A percentile compares a stretch with the other conserved stretches of the same genome.
phyloP scores from a whole-genome alignment of 148 eudicot species.

The Diospyros lotus region DNA sequence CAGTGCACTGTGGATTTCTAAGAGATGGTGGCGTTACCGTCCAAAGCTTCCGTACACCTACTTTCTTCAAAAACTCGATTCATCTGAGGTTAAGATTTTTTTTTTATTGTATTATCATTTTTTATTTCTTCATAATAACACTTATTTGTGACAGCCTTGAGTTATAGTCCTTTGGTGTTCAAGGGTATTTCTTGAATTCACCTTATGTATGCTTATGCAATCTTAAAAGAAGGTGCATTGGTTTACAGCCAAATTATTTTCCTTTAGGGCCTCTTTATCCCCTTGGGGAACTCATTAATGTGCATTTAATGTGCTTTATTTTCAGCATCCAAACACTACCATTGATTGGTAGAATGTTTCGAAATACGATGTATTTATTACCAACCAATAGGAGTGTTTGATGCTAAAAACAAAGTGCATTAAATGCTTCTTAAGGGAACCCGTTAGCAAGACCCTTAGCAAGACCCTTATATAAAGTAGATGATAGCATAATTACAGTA shows the following conservation, averaged over 20 bases:
- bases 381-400: no score
- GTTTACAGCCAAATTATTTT: not conserved
- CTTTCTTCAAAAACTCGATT: conserved; percentile 83
- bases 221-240: not conserved
- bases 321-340: no score
- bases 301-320: no score
- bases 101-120: not conserved
- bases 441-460: no score
- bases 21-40: conserved; percentile 99
- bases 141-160: not conserved
- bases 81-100: conserved; percentile 60
- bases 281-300: not conserved
- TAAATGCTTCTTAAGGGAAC: no score
- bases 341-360: no score
- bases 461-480: not conserved
- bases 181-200: not conserved
- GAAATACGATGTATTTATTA: no score
- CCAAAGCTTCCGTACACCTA: conserved; percentile 95
- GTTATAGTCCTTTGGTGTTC: not conserved
- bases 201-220: not conserved
- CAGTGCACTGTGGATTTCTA: conserved; percentile 88
- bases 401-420: no score
- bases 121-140: not conserved
- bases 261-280: not conserved
- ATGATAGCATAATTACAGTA: no score